These are phyloP conservation scores for Pseudocercospora musae DNA, from an alignment of 2,329 filamentous ascomycete species.

Conservation along the genomic window DNA sequence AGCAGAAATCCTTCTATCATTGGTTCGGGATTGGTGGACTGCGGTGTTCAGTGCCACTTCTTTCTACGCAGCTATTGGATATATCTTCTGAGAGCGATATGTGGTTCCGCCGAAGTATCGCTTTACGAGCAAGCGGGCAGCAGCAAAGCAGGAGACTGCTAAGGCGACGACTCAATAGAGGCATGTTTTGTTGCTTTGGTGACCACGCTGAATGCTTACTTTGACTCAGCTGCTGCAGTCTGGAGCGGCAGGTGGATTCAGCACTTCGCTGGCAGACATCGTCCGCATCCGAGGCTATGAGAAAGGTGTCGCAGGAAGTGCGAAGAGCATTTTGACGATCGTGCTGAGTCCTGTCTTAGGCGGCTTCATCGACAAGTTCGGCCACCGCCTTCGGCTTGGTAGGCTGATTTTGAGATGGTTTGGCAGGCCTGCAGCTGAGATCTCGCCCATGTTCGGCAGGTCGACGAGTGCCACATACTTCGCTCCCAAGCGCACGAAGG, in stretches of 20 bases:
- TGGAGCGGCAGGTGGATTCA: background rate
- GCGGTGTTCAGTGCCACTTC: background rate
- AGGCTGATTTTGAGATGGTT: background rate
- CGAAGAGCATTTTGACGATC: background rate
- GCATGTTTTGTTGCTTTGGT: background rate
- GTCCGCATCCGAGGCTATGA: background rate
- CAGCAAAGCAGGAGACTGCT: background rate
- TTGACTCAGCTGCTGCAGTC: background rate
- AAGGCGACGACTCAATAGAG: background rate
- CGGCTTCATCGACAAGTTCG: background rate
- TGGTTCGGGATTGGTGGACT: too few species aligned
- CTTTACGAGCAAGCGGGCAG: background rate
- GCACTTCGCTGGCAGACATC: background rate
- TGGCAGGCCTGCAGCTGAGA: conserved; percentile 16
- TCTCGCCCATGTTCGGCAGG: conserved; percentile 17
- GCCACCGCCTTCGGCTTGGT: background rate
- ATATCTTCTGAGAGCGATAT: background rate
- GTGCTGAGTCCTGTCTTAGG: background rate
- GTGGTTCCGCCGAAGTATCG: background rate
- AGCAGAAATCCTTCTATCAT: too few species aligned
- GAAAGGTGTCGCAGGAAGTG: background rate
- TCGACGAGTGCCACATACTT: conserved; percentile 27
- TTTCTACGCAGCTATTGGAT: background rate
- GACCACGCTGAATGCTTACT: background rate
- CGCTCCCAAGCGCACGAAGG: conserved; percentile 19